These are phyloP conservation scores for Trifolium repens DNA, from an alignment of 306 rosid species.

Conservation along the genomic window DNA sequence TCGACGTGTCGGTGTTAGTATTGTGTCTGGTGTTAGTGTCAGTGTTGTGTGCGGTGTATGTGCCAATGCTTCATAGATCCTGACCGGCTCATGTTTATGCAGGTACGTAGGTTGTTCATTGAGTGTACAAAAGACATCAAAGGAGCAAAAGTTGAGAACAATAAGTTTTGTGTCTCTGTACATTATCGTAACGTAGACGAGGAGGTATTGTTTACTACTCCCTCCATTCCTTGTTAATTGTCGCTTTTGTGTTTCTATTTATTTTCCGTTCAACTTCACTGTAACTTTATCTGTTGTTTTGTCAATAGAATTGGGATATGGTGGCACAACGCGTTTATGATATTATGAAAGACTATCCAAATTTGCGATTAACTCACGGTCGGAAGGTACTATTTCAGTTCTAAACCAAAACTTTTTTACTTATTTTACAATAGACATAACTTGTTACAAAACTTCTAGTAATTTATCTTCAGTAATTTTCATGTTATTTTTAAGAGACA, in stretches of 20 bases:
- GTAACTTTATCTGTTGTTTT: too few species aligned
- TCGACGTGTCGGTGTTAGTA: neutral
- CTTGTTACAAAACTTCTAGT: constrained; percentile 1
- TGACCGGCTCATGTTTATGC: constrained; percentile 41
- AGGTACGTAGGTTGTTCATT: constrained; percentile 66
- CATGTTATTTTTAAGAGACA: constrained; percentile 50
- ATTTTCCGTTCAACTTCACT: too few species aligned
- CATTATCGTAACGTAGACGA: constrained; percentile 93
- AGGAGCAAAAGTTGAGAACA: constrained; percentile 85
- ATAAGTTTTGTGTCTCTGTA: constrained; percentile 89
- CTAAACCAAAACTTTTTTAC: neutral
- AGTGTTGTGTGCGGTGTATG: neutral
- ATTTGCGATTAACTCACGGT: constrained; percentile 75
- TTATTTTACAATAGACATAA: constrained; percentile 1
- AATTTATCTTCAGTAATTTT: constrained; percentile 20
- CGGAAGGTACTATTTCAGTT: constrained; percentile 66
- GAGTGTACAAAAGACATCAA: constrained; percentile 66
- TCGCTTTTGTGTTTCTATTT: too few species aligned
- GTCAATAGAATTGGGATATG: constrained; percentile 64
- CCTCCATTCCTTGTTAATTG: too few species aligned
- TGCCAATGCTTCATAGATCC: constrained; percentile 7
- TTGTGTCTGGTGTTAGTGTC: neutral
- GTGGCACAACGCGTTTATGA: constrained; percentile 69
- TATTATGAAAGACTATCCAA: constrained; percentile 69
- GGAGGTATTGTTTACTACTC: constrained; percentile 50